These are phyloP conservation scores for Leishmania amazonensis DNA, from an alignment of 208 protist genomes.

Conservation along the genomic window DNA sequence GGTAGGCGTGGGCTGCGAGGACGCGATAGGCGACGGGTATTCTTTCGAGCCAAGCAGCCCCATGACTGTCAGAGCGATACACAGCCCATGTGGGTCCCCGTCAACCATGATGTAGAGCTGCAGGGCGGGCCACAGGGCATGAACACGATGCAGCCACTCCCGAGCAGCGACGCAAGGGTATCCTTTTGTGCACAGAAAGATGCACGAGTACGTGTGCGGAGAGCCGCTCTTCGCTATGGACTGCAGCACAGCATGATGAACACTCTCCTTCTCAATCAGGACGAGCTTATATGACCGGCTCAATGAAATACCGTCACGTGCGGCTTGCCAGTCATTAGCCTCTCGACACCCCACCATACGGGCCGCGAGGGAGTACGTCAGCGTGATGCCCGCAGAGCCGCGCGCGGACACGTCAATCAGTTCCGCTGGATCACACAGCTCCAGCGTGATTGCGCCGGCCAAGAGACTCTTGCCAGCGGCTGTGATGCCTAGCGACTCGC, in stretches of 20 bases:
- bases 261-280: constrained; percentile 84
- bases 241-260: constrained; percentile 43
- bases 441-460: constrained; percentile 36
- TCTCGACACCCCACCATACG: constrained; percentile 20
- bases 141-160: constrained; percentile 48
- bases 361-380: constrained; percentile 21
- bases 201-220: neutral
- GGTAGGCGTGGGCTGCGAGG: neutral
- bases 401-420: constrained; percentile 13
- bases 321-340: neutral
- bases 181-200: constrained; percentile 74
- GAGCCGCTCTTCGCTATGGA: neutral
- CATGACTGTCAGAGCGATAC: constrained; percentile 71
- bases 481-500: constrained; percentile 49
- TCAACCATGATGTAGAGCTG: constrained; percentile 71
- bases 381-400: constrained; percentile 9
- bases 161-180: constrained; percentile 77
- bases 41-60: constrained; percentile 24
- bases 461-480: constrained; percentile 42
- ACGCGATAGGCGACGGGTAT: neutral
- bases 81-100: constrained; percentile 81
- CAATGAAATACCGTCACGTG: neutral
- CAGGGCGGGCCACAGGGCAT: constrained; percentile 43
- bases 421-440: constrained; percentile 16
- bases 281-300: constrained; percentile 32